Conservation (phyloP, 371 early-diverging fungal genomes). For the Coemansia linderi region DNA sequence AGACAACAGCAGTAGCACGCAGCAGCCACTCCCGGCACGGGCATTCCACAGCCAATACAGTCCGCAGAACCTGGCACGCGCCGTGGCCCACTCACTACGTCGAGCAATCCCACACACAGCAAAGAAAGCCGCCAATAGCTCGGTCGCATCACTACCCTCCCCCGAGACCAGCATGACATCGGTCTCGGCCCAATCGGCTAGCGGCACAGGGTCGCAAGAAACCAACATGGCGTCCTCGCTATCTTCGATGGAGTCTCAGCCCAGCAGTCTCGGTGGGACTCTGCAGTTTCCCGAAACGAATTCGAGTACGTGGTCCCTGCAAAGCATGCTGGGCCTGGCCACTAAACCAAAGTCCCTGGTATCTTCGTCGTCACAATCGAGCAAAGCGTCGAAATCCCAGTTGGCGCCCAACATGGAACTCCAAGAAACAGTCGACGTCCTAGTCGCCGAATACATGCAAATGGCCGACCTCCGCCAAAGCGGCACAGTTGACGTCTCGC, state of each 20-base stretch:
- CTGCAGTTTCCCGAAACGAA: not conserved
- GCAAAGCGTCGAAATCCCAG: not conserved
- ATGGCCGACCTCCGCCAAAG: slow-evolving; percentile 18
- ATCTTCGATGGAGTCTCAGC: not conserved
- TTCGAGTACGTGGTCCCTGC: not conserved
- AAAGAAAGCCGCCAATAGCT: not conserved
- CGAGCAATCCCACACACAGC: not conserved
- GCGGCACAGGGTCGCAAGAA: not conserved
- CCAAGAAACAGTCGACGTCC: not conserved
- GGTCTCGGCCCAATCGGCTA: not conserved
- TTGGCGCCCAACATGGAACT: not conserved
- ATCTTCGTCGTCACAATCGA: not conserved
- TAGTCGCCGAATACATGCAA: slow-evolving; percentile 26
- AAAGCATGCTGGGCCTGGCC: not conserved
- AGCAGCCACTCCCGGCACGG: not conserved
- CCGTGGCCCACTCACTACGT: not conserved
- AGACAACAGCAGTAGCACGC: not conserved
- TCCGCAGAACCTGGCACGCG: not conserved
- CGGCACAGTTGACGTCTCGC: slow-evolving; percentile 25
- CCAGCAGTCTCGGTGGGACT: not conserved
- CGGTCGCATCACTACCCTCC: not conserved
- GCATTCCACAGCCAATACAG: not conserved
- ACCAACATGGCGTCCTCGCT: not conserved
- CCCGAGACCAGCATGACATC: slow-evolving; percentile 3
- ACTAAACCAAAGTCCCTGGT: not conserved